Percentiles rank a stretch among this genome's conserved stretches.
These are phyloP conservation scores for Ustilago bromivora DNA, from an alignment of 1,284 basidiomycete genomes.

Conservation along the genomic window DNA sequence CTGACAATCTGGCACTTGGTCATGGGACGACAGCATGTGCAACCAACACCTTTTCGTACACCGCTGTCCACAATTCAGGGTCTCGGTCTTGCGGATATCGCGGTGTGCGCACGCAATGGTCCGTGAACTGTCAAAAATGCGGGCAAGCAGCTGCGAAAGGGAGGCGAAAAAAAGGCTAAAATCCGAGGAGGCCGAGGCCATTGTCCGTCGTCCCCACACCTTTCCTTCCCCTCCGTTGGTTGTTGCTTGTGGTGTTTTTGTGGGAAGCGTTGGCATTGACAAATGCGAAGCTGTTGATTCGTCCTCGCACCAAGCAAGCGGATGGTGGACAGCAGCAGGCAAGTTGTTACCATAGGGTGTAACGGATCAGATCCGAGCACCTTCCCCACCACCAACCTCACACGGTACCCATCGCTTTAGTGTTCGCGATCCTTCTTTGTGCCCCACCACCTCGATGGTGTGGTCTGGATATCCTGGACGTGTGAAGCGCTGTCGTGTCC, in stretches of 20 bases:
- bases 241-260: neutral
- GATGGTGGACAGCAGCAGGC: neutral
- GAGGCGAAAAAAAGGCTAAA: slow-evolving; percentile 19
- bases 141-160: slow-evolving; percentile 14
- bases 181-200: slow-evolving; percentile 40
- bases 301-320: neutral
- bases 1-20: slow-evolving; percentile 5
- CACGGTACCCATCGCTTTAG: neutral
- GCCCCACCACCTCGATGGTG: neutral
- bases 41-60: neutral
- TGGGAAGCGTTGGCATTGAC: neutral
- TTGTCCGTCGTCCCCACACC: slow-evolving; percentile 19
- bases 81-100: neutral
- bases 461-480: neutral
- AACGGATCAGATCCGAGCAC: slow-evolving; percentile 28
- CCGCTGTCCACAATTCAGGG: neutral
- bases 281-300: slow-evolving; percentile 19
- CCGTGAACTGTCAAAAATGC: slow-evolving; percentile 12
- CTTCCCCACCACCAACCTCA: neutral
- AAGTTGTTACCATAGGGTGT: neutral
- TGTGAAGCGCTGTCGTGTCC: neutral
- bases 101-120: neutral
- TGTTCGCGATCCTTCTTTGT: neutral
- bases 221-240: neutral
- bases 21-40: neutral